A percentile compares a stretch with the other conserved stretches of the same genome.
phyloP scores from a whole-genome alignment of 1,284 basidiomycete species.

The Schizopora paradoxa region DNA sequence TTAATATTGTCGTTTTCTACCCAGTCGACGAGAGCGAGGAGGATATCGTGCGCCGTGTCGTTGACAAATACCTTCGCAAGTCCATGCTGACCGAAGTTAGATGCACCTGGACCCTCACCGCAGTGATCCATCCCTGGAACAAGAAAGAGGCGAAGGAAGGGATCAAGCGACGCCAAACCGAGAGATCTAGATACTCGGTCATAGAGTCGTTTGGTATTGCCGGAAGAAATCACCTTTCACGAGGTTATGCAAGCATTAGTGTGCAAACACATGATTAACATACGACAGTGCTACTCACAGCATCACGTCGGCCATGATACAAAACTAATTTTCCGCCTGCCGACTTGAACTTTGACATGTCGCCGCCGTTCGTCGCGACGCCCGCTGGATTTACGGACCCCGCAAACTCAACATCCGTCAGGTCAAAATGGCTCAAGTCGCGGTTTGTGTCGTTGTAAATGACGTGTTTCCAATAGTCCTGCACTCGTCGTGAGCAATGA shows the following conservation, averaged over 20 bases:
- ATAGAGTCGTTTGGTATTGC: slow-evolving; percentile 31
- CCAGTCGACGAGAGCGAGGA: slow-evolving; percentile 37
- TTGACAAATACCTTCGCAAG: too few species aligned
- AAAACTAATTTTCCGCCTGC: slow-evolving; percentile 23
- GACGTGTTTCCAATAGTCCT: slow-evolving; percentile 11
- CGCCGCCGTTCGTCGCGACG: slow-evolving; percentile 10
- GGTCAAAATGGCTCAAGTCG: slow-evolving; percentile 5
- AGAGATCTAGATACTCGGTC: slow-evolving; percentile 27
- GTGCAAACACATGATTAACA: too few species aligned
- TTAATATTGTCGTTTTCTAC: slow-evolving; percentile 34
- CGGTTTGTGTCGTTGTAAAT: slow-evolving; percentile 10
- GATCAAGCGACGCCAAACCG: slow-evolving; percentile 25
- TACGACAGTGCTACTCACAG: slow-evolving; percentile 1
- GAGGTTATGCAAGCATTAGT: not conserved
- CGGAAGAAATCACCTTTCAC: slow-evolving; percentile 29
- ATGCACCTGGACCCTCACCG: slow-evolving; percentile 19
- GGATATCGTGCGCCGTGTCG: slow-evolving; percentile 31
- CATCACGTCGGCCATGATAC: slow-evolving; percentile 15
- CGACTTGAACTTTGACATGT: slow-evolving; percentile 19
- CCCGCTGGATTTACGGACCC: slow-evolving; percentile 8
- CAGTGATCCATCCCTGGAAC: slow-evolving; percentile 40
- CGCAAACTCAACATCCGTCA: slow-evolving; percentile 12
- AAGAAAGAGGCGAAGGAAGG: slow-evolving; percentile 34
- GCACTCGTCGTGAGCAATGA: not conserved
- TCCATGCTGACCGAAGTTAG: slow-evolving; percentile 21